These are phyloP conservation scores for Diaporthe longicolla DNA, from an alignment of 2,329 filamentous ascomycete species.

Conservation along the genomic window DNA sequence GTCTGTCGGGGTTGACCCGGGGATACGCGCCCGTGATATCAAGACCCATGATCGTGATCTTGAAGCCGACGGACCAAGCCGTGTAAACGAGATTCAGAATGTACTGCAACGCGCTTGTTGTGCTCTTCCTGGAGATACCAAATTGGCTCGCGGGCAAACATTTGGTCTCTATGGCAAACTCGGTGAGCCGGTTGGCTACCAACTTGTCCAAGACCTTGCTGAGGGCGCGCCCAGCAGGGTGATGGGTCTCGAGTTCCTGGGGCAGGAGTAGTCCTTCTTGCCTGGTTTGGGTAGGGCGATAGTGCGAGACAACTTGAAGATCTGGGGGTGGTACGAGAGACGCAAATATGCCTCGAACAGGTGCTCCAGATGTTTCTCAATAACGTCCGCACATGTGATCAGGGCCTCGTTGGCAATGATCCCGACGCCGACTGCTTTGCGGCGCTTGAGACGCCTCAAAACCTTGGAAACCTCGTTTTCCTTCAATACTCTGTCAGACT, in stretches of 20 bases:
- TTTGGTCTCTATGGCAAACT: background rate
- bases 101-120: background rate
- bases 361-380: slow-evolving; percentile 7
- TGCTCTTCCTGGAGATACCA: background rate
- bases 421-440: background rate
- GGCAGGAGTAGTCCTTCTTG: background rate
- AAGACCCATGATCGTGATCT: background rate
- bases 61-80: background rate
- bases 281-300: slow-evolving; percentile 1
- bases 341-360: background rate
- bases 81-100: background rate
- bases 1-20: background rate
- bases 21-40: slow-evolving; percentile 16
- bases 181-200: background rate
- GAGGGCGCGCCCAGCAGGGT: background rate
- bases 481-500: background rate
- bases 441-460: background rate
- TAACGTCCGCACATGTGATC: background rate
- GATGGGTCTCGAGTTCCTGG: slow-evolving; percentile 3
- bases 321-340: background rate
- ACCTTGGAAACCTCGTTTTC: background rate
- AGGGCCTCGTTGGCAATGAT: slow-evolving; percentile 3
- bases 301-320: background rate
- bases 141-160: slow-evolving; percentile 3
- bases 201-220: slow-evolving; percentile 3